Evolutionary conservation across 1,139 yeast genomes (phyloP), one percentile per base, ranked within the genome.

Genomic region (Nakaseomyces glabratus): DNA sequence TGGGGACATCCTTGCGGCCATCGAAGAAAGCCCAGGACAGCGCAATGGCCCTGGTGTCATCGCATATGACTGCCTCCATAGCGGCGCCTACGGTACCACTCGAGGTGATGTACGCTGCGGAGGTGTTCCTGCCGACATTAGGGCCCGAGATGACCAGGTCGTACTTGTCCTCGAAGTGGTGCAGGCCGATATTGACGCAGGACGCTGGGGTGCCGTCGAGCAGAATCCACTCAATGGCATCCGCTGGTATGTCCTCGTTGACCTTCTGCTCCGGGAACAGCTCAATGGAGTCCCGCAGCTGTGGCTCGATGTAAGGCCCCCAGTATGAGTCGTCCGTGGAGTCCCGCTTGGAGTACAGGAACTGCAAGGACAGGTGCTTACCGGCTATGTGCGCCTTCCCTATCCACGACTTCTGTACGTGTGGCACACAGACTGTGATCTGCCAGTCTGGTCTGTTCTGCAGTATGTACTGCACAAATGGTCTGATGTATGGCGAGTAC

Each of bases 81-180:
- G 96, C 93, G 1, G 95, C 97, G 17, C 98, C 98, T 18, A 90
- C 82, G 1, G 98, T 90, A n/a, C 98, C 98, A 48, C 93, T 79
- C 8, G 95, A 76, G 51, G 90, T 71, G 38, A 86, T 82, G 57
- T 86, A 90, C 31, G 90, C 71, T n/a, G 93, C 85, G 24, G 90
- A 74, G 2, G 95, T 77, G 58, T 90, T 90, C 52, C 94, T 74
- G 18, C 98, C 98, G 47, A 81, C 90, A 57, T 90, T 90, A 6
- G 98, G 98, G 0, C 98, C 98, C 37, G 94, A 81, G 13, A 90
- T 59, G 3, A 90, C 95, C 43, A 90, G 63, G 60, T 90, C 97
- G 16, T 85, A 73, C 13, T 69, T 62, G 42, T 69, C 69, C 13
- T 69, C 62, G 22, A 77, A 69, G 55, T 84, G 88, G 53, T 85